A percentile compares a stretch with the other conserved stretches of the same genome.
phyloP scores from a whole-genome alignment of 805 yeast species.

The Saturnispora dispora region DNA sequence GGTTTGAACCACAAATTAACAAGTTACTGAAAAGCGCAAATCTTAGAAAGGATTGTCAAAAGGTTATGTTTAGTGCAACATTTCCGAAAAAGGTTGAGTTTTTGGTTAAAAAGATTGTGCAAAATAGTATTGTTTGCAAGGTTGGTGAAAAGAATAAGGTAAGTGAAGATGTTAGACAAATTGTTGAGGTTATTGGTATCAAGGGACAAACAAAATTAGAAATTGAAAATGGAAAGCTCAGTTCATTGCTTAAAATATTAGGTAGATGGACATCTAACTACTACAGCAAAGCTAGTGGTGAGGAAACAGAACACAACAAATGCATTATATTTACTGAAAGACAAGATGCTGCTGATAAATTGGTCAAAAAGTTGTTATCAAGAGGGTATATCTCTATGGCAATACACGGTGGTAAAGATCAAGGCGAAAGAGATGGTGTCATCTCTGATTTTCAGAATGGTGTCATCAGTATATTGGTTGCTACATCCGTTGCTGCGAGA shows the following conservation, averaged over 20 bases:
- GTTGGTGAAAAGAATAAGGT: slow-evolving; percentile 78
- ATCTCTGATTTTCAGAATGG: slow-evolving; percentile 61
- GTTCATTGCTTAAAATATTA: slow-evolving; percentile 44
- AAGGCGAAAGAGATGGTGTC: slow-evolving; percentile 68
- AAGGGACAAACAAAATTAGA: slow-evolving; percentile 37
- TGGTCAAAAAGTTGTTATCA: slow-evolving; percentile 44
- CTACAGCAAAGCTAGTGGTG: slow-evolving; percentile 16
- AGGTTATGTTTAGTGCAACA: slow-evolving; percentile 89
- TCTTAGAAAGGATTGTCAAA: slow-evolving; percentile 78
- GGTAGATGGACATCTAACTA: slow-evolving; percentile 24
- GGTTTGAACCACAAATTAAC: slow-evolving; percentile 91
- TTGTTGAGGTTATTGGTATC: slow-evolving; percentile 44
- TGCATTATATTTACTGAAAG: slow-evolving; percentile 79
- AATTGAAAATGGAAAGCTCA: slow-evolving; percentile 46
- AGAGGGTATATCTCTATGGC: slow-evolving; percentile 53
- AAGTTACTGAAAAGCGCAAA: slow-evolving; percentile 53
- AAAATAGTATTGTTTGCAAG: slow-evolving; percentile 61
- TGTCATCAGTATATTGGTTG: slow-evolving; percentile 57
- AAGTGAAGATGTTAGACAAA: slow-evolving; percentile 70
- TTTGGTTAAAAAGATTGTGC: slow-evolving; percentile 57
- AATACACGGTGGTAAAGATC: slow-evolving; percentile 90
- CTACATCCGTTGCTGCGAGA: slow-evolving; percentile 92
- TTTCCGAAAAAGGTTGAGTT: slow-evolving; percentile 74
- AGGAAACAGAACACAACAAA: slow-evolving; percentile 29
- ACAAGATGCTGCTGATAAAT: slow-evolving; percentile 74